Base-by-base conservation (phyloP, 2,329 filamentous ascomycete genomes). In the Alternaria sp. region DNA sequence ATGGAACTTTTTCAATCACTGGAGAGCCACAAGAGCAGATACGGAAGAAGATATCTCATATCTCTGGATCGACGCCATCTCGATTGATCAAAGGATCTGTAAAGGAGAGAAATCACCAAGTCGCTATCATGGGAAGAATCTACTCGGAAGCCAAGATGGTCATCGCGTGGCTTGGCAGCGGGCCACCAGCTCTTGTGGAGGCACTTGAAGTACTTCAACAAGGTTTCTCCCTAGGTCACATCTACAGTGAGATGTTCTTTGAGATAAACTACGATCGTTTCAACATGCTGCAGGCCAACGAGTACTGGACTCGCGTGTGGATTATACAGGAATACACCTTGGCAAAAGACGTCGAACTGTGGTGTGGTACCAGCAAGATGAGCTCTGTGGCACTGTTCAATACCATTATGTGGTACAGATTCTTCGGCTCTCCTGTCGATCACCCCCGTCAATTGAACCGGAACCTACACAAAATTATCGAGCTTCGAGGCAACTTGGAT, bases 41-140 rank as follows among this genome's bases (percentile, higher is more conserved):
- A n/a, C 23, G n/a, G 9, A 26, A 0, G 17, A 17, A 17, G 17
- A 17, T 17, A 17, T 17, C 17, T 17, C 17, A 17, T 17, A 17
- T 17, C 1, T 57, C 0, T 57, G 54, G 54, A 52, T 57, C 7
- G 54, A 58, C 9, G 49, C 49, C 6, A 28, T 58, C 17, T 46
- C 49, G 0, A 58, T 58, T 33, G 24, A 58, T 14, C 49, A 58
- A 58, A 34, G 3, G 6, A 10, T 23, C 31, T 28, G 13, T 37
- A 8, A 10, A n/a, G 2, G 54, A 58, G 8, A 28, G 54, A 2
- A 58, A 46, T 29, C 49, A 52, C 28, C 49, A 58, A 36, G 54
- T 58, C 5, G 10, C 23, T n/a, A 39, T 53, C 10, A 58, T 58
- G 54, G 48, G 54, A 0, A 44, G 14, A 7, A 52, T 53, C 11